Conservation (phyloP, 495 filamentous ascomycete species). For the Neurospora africana region DNA sequence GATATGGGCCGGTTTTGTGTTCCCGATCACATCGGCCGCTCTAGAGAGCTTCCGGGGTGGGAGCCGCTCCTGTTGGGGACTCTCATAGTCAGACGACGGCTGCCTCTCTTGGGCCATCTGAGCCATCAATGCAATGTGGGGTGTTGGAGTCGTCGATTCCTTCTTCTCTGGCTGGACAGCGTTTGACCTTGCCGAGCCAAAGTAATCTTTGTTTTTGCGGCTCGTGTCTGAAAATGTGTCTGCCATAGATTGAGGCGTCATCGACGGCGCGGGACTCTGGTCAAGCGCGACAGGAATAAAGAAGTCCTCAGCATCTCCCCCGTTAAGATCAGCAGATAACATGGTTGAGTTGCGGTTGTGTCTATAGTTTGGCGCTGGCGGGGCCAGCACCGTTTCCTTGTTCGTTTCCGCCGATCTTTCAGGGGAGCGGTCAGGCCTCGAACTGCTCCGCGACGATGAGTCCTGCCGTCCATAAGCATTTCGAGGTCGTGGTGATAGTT, state of each 20-base stretch:
- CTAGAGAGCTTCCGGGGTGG: conserved; percentile 36
- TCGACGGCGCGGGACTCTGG: conserved; percentile 56
- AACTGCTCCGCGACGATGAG: conserved; percentile 38
- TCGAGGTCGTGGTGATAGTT: conserved; percentile 57
- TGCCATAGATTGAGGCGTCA: conserved; percentile 49
- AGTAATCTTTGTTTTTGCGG: conserved; percentile 44
- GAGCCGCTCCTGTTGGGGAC: conserved; percentile 26
- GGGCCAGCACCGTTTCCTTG: conserved; percentile 49
- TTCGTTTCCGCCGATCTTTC: conserved; percentile 31
- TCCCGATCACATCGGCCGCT: conserved; percentile 25
- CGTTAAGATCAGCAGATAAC: conserved; percentile 51
- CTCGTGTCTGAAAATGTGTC: conserved; percentile 29
- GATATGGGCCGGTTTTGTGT: conserved; percentile 17
- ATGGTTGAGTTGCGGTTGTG: conserved; percentile 64
- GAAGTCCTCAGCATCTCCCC: conserved; percentile 57
- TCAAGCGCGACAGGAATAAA: conserved; percentile 89
- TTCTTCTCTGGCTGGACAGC: conserved; percentile 21
- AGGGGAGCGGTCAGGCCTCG: conserved; percentile 37
- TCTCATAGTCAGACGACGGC: conserved; percentile 40
- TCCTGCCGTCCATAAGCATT: conserved; percentile 37
- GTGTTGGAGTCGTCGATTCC: conserved; percentile 46
- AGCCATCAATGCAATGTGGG: conserved; percentile 88
- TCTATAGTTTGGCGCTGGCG: conserved; percentile 68
- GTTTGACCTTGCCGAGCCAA: conserved; percentile 24
- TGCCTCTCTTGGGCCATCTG: conserved; percentile 80